Evolutionary conservation across 108 stramenopile species (phyloP).

Genomic region (Nitzschia sp.): DNA sequence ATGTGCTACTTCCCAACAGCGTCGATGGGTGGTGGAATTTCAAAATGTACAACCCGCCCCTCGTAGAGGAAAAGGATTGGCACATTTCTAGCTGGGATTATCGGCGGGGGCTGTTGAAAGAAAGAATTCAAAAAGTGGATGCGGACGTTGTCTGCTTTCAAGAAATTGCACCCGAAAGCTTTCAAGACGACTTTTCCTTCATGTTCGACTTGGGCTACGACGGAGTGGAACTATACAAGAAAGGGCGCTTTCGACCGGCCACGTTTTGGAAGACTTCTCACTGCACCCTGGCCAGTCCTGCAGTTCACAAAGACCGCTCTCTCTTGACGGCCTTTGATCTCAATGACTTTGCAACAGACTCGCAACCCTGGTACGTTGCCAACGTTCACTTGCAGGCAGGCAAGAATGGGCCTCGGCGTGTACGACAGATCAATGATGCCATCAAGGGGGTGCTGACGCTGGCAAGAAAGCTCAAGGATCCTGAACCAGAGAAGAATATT

Average conservation of each 20-base stretch:
- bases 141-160: constrained; percentile 92
- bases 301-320: constrained; percentile 88
- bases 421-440: constrained; percentile 86
- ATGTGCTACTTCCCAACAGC: constrained; percentile 88
- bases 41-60: constrained; percentile 87
- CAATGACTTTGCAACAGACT: not conserved
- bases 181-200: constrained; percentile 89
- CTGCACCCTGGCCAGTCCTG: constrained; percentile 61
- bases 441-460: constrained; percentile 70
- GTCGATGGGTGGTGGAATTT: constrained; percentile 93
- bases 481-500: constrained; percentile 40
- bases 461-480: constrained; percentile 60
- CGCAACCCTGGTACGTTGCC: constrained; percentile 66
- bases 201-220: constrained; percentile 76
- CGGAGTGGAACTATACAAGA: constrained; percentile 71
- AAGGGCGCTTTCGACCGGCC: constrained; percentile 81
- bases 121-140: constrained; percentile 42
- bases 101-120: constrained; percentile 45
- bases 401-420: constrained; percentile 70
- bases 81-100: constrained; percentile 57
- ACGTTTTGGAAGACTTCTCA: constrained; percentile 90
- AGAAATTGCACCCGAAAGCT: constrained; percentile 83
- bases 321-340: constrained; percentile 75
- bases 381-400: constrained; percentile 94
- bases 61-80: constrained; percentile 39